Percentiles rank a stretch among this genome's conserved stretches.
Evolutionary conservation across 768 basidiomycete genomes (phyloP).

Genomic region (Amanita rubescens): DNA sequence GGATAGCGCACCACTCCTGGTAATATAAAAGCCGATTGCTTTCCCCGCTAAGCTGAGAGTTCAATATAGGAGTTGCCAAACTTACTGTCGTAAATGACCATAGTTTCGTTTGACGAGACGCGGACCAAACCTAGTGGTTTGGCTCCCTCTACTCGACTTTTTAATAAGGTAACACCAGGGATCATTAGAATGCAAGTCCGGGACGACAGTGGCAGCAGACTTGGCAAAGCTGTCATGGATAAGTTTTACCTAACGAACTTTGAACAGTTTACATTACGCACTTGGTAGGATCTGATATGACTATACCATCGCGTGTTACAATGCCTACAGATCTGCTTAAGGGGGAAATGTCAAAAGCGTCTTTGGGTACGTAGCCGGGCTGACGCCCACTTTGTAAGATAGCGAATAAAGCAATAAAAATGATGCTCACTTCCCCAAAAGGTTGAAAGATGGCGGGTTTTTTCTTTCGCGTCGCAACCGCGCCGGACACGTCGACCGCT

Average conservation of each 20-base stretch:
- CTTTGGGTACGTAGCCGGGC: slow-evolving; percentile 66
- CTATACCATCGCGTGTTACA: slow-evolving; percentile 55
- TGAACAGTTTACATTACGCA: slow-evolving; percentile 25
- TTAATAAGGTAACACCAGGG: slow-evolving; percentile 43
- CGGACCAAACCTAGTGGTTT: slow-evolving; percentile 66
- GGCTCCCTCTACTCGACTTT: slow-evolving; percentile 45
- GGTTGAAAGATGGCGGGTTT: slow-evolving; percentile 42
- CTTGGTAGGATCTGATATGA: slow-evolving; percentile 64
- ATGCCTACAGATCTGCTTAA: slow-evolving; percentile 60
- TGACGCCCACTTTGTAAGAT: slow-evolving; percentile 20
- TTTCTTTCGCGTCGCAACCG: slow-evolving; percentile 29
- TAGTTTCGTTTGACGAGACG: slow-evolving; percentile 43
- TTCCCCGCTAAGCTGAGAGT: slow-evolving; percentile 5
- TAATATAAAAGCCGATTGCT: slow-evolving; percentile 76
- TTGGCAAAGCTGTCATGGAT: slow-evolving; percentile 28
- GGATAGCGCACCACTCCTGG: slow-evolving; percentile 57
- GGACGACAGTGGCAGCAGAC: slow-evolving; percentile 43
- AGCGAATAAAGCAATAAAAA: background rate
- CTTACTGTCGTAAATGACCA: slow-evolving; percentile 74
- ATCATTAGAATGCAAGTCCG: slow-evolving; percentile 44
- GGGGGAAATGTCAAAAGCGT: slow-evolving; percentile 53
- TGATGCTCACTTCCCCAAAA: slow-evolving; percentile 52
- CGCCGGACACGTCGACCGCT: slow-evolving; percentile 34
- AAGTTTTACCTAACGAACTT: background rate
- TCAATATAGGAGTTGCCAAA: slow-evolving; percentile 2